Percentiles rank a stretch among this genome's conserved stretches.
Conservation (phyloP, 495 filamentous ascomycete genomes). For the Cetradonia linearis region DNA sequence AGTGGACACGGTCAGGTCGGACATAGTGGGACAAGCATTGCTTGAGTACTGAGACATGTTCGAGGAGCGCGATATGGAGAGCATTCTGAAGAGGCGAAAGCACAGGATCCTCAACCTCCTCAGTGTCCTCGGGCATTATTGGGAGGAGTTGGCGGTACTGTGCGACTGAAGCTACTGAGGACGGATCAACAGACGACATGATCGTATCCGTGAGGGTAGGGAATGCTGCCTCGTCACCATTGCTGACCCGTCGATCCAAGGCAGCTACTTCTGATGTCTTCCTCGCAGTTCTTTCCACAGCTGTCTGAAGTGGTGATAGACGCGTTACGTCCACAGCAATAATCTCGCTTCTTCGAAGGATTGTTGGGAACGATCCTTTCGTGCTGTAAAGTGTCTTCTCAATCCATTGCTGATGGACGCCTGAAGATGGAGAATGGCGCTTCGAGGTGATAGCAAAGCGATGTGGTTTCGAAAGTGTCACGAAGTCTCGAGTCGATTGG, state of each 20-base stretch:
- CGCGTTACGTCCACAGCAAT: conserved; percentile 52
- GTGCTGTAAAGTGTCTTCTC: conserved; percentile 84
- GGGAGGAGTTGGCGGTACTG: conserved; percentile 66
- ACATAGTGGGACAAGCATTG: conserved; percentile 63
- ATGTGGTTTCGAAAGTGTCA: conserved; percentile 63
- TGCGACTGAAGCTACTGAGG: conserved; percentile 57
- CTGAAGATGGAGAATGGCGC: conserved; percentile 52
- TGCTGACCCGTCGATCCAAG: conserved; percentile 62
- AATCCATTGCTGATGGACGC: conserved; percentile 59
- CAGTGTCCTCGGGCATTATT: conserved; percentile 29
- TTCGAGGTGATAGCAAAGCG: conserved; percentile 64
- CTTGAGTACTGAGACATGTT: conserved; percentile 81
- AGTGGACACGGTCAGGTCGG: conserved; percentile 49
- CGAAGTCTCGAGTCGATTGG: conserved; percentile 68
- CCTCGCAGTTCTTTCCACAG: conserved; percentile 78
- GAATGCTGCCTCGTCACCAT: conserved; percentile 59
- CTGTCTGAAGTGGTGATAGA: conserved; percentile 71
- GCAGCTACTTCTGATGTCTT: conserved; percentile 77
- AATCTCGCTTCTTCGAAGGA: conserved; percentile 81
- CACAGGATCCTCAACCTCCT: conserved; percentile 36
- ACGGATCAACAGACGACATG: conserved; percentile 57
- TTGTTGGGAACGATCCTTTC: conserved; percentile 81
- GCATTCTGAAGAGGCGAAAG: conserved; percentile 56
- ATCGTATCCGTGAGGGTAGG: conserved; percentile 61
- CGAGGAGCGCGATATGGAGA: conserved; percentile 73